These are phyloP conservation scores for Termitomyces sp. DNA, from an alignment of 768 basidiomycete species.

Conservation along the genomic window DNA sequence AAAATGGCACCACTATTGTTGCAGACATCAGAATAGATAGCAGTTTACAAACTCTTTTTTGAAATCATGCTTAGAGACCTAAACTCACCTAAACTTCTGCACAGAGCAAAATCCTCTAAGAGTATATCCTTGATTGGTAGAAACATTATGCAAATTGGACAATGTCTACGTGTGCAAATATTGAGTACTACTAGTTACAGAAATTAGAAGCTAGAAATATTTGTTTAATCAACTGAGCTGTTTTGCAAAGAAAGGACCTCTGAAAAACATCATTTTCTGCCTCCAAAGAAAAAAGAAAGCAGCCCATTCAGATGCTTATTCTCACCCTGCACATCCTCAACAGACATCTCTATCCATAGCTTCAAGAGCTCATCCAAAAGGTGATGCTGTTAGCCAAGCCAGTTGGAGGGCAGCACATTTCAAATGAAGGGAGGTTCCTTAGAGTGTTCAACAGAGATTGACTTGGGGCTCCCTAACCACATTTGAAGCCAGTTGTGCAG, in stretches of 20 bases:
- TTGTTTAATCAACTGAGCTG: no score
- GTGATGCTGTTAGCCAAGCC: slow-evolving; percentile 41
- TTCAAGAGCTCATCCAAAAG: slow-evolving; percentile 47
- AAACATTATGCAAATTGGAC: slow-evolving; percentile 54
- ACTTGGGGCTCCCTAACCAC: slow-evolving; percentile 40
- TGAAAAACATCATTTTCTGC: background rate
- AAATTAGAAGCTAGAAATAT: no score
- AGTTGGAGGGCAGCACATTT: slow-evolving; percentile 54
- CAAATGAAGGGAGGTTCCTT: slow-evolving; percentile 34
- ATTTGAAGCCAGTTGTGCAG: slow-evolving; percentile 58
- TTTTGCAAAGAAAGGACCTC: background rate
- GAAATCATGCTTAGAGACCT: background rate
- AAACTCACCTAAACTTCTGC: slow-evolving; percentile 1
- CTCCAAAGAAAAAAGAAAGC: slow-evolving; percentile 17
- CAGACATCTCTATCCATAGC: slow-evolving; percentile 24
- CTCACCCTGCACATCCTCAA: slow-evolving; percentile 8
- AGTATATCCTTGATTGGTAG: slow-evolving; percentile 67
- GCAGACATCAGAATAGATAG: slow-evolving; percentile 29
- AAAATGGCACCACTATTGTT: slow-evolving; percentile 41
- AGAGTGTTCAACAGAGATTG: slow-evolving; percentile 19
- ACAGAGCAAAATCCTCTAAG: slow-evolving; percentile 41
- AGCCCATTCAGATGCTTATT: slow-evolving; percentile 17
- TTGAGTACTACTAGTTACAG: no score
- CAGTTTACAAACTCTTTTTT: slow-evolving; percentile 16
- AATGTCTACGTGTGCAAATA: no score